A percentile compares a stretch with the other conserved stretches of the same genome.
Conservation (phyloP, 768 basidiomycete genomes). For the Leccinum arenicola region DNA sequence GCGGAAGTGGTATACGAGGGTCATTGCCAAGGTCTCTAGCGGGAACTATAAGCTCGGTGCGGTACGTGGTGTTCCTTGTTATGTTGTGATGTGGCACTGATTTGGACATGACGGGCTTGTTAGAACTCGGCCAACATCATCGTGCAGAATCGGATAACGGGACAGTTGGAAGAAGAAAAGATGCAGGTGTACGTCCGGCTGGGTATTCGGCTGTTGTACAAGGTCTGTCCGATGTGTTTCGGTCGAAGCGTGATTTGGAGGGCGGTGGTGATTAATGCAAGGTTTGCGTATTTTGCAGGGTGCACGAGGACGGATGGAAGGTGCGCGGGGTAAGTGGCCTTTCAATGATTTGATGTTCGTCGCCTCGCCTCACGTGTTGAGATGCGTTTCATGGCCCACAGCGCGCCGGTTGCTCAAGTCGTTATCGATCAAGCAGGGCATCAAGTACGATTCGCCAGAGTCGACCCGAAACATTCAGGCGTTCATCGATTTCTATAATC, state of each 20-base stretch:
- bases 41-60: conserved; percentile 91
- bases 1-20: conserved; percentile 94
- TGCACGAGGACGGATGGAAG: conserved; percentile 85
- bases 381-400: conserved; percentile 48
- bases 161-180: conserved; percentile 95
- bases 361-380: neutral
- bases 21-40: conserved; percentile 80
- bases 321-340: conserved; percentile 62
- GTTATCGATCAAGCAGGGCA: conserved; percentile 88
- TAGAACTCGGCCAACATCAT: conserved; percentile 98
- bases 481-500: conserved; percentile 88
- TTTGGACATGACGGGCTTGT: neutral
- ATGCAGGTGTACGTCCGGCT: conserved; percentile 94
- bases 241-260: neutral
- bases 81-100: neutral
- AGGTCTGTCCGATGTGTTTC: conserved; percentile 38
- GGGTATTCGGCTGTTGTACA: conserved; percentile 91
- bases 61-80: conserved; percentile 38
- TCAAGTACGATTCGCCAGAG: conserved; percentile 86
- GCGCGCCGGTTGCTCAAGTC: conserved; percentile 72
- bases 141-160: conserved; percentile 90
- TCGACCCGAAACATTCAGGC: conserved; percentile 80
- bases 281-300: conserved; percentile 44
- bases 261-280: neutral
- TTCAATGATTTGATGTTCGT: neutral